Evolutionary conservation across 768 basidiomycete species (phyloP).

Genomic region (Sporobolomyces pararoseus): DNA sequence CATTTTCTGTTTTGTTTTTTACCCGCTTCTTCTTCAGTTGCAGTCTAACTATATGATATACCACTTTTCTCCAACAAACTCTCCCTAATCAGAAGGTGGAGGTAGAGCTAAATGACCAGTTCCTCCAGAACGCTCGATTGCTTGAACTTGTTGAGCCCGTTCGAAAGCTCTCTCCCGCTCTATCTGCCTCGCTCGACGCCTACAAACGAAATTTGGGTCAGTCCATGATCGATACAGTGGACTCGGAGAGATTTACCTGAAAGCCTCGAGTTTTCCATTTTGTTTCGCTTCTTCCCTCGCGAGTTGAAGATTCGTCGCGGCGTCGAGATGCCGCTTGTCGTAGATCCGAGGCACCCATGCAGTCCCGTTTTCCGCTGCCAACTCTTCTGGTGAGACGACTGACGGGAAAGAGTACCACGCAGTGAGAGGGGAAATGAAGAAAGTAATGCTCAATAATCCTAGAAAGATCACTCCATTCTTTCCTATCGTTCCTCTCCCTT

Average conservation of each 20-base stretch:
- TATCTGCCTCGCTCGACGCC: constrained; percentile 16
- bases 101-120: constrained; percentile 30
- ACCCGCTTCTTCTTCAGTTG: neutral
- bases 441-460: constrained; percentile 6
- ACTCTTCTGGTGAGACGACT: constrained; percentile 14
- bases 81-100: neutral
- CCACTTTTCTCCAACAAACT: neutral
- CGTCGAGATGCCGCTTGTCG: constrained; percentile 30
- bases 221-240: no score
- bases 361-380: neutral
- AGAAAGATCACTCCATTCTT: constrained; percentile 33
- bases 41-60: neutral
- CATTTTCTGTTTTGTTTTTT: neutral
- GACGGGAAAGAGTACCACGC: constrained; percentile 15
- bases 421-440: constrained; percentile 24
- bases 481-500: constrained; percentile 16
- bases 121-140: constrained; percentile 10
- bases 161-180: constrained; percentile 22
- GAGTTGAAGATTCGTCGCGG: constrained; percentile 19
- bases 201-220: neutral
- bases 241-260: neutral
- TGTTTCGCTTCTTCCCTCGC: constrained; percentile 28
- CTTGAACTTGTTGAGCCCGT: constrained; percentile 9
- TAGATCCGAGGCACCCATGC: constrained; percentile 25
- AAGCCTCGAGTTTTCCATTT: constrained; percentile 29